phyloP scores from a whole-genome alignment of 345 rosid genomes.

The Populus pruinosa region DNA sequence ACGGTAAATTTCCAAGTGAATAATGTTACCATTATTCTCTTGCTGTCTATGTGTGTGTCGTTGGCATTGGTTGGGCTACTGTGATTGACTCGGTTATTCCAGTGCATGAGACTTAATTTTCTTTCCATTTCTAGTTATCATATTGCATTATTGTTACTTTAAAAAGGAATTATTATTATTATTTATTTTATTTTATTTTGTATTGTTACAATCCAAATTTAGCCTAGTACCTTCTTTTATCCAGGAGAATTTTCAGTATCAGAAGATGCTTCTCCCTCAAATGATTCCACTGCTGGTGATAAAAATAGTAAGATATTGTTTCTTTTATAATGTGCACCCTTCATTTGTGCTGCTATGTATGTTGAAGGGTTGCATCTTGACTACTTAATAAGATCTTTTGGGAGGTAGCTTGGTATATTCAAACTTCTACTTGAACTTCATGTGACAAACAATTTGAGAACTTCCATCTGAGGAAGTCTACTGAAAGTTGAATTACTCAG shows the following conservation, averaged over 20 bases:
- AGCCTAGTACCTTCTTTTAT: background rate
- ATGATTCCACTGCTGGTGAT: constrained; percentile 38
- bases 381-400: background rate
- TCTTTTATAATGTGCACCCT: background rate
- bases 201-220: background rate
- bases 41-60: background rate
- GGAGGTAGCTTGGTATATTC: background rate
- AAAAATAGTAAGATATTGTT: constrained; percentile 36
- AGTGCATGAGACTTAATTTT: background rate
- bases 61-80: background rate
- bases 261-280: constrained; percentile 10
- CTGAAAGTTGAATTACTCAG: background rate
- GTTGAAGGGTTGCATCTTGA: background rate
- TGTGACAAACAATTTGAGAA: background rate
- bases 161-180: background rate
- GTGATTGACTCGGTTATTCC: background rate
- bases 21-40: background rate
- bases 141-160: background rate
- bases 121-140: background rate
- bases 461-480: background rate
- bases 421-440: background rate
- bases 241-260: constrained; percentile 40
- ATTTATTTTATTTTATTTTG: background rate
- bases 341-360: background rate
- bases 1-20: constrained; percentile 37